Percentiles rank a stretch among this genome's conserved stretches.
Evolutionary conservation across 2,329 filamentous ascomycete species (phyloP).

Genomic region (Apiospora rasikravindrae): DNA sequence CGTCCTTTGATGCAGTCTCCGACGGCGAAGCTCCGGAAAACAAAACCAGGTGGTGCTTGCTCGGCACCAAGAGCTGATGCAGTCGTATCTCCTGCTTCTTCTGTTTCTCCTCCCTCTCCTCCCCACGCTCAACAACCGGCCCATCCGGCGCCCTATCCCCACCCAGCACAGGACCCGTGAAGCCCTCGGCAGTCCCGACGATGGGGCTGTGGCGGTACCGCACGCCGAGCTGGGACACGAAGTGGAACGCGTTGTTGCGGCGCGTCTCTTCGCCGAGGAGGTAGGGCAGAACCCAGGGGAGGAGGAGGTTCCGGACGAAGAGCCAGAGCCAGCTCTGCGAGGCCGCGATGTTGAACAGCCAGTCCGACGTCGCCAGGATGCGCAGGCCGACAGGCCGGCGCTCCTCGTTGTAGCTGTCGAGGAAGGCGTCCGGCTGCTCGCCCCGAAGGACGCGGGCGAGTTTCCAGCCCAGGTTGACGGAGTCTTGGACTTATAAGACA

Average conservation of each 20-base stretch:
- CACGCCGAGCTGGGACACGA: conserved; percentile 48
- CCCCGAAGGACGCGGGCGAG: conserved; percentile 48
- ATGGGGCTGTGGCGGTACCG: conserved; percentile 48
- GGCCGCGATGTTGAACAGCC: conserved; percentile 44
- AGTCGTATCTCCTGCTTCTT: conserved; percentile 30
- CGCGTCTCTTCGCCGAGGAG: conserved; percentile 32
- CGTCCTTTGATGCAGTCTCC: conserved; percentile 23
- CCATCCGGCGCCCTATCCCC: conserved; percentile 54
- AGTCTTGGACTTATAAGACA: conserved; percentile 47
- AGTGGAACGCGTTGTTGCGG: conserved; percentile 37
- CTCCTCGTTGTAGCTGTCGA: conserved; percentile 55
- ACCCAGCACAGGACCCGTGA: conserved; percentile 45
- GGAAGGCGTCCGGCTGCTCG: conserved; percentile 41
- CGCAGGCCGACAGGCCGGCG: conserved; percentile 51
- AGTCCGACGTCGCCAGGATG: conserved; percentile 49
- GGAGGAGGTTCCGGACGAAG: conserved; percentile 44
- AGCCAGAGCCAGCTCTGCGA: conserved; percentile 42
- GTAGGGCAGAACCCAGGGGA: conserved; percentile 46
- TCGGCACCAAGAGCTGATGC: conserved; percentile 30
- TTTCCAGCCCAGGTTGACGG: conserved; percentile 61
- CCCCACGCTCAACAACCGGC: conserved; percentile 28
- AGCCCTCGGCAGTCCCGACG: conserved; percentile 39
- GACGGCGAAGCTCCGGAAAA: conserved; percentile 32
- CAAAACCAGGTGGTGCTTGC: conserved; percentile 33
- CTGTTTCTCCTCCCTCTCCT: conserved; percentile 25